Evolutionary conservation across 495 filamentous ascomycete genomes (phyloP), one percentile per base, ranked within the genome.

Genomic region (Aspergillus panamensis): DNA sequence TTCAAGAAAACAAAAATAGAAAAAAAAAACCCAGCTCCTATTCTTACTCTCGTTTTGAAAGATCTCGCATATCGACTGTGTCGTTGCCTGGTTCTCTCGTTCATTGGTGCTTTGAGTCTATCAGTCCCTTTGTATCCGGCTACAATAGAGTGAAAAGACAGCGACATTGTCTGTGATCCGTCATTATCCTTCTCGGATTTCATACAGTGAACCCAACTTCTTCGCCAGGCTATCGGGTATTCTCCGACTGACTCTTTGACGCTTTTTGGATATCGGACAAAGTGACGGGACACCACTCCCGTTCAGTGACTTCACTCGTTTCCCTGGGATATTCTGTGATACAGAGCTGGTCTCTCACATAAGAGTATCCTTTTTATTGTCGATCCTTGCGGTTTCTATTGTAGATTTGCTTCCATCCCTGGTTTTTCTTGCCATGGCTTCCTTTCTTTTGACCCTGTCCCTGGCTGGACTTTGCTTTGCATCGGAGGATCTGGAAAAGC

Each of bases 391-490:
- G 37, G 21, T 47, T n/a, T 40, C 31, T 40, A 31, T 42, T 29
- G 29, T 51, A 32, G 37, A 16, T 51, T 43, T 43, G 45, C 29
- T 30, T 53, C 8, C 13, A 29, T 59, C 39, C 17, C 31, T 47
- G 47, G 9, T 17, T 45, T 20, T 10, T 19, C 16, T 19, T 20
- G 53, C 40, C 31, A 65, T 66, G 62, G 45, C 30, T 55, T 58
- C 47, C 32, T 50, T 60, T 39, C 44, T 66, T 42, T 35, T 61
- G 48, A 47, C 33, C 48, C 20, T 60, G 57, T 68, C 64, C 63
- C 72, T 73, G 58, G 68, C 58, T 37, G 69, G 68, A 63, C 60
- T 70, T 39, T 57, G 59, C 32, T 64, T 60, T 12, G 71, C 69
- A 49, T 56, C 62, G 21, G 62, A 70, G 21, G 62, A 70, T 6